Evolutionary conservation across 768 basidiomycete species (phyloP).

Genomic region (Amanita pseudoporphyria): DNA sequence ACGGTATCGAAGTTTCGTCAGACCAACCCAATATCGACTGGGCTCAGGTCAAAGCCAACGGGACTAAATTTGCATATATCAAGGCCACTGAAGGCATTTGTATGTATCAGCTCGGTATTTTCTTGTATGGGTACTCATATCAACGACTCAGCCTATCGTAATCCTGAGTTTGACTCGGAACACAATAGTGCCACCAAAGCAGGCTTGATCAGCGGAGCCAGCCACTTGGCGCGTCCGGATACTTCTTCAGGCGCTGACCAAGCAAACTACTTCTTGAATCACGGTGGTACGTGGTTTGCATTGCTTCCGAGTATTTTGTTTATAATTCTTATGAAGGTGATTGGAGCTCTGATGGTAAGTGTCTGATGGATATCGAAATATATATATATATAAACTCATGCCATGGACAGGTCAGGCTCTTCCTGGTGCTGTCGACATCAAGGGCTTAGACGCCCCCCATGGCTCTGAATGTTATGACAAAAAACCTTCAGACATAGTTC

Average conservation of each 20-base stretch:
- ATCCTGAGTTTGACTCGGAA: conserved; percentile 36
- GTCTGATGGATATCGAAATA: too few relatives aligned
- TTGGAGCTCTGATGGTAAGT: conserved; percentile 36
- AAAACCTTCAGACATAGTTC: conserved; percentile 45
- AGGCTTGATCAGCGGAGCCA: conserved; percentile 48
- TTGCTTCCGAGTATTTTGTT: background rate
- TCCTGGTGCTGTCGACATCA: conserved; percentile 55
- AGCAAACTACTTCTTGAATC: conserved; percentile 45
- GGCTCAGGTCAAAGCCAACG: conserved; percentile 24
- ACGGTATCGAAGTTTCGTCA: conserved; percentile 48
- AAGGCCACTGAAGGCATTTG: background rate
- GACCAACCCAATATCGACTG: conserved; percentile 43
- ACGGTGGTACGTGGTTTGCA: conserved; percentile 32
- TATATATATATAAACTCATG: background rate
- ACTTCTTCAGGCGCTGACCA: conserved; percentile 45
- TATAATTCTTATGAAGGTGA: conserved; percentile 27
- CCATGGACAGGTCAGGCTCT: conserved; percentile 27
- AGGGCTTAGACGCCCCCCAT: conserved; percentile 46
- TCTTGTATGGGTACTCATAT: too few relatives aligned
- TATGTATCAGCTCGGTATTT: too few relatives aligned
- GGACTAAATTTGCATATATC: background rate
- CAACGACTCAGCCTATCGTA: conserved; percentile 23
- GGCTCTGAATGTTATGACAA: conserved; percentile 47
- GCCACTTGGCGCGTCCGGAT: conserved; percentile 54
- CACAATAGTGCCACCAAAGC: conserved; percentile 48